Conservation (phyloP, 106 monocot species). For the Posidonia australis region DNA sequence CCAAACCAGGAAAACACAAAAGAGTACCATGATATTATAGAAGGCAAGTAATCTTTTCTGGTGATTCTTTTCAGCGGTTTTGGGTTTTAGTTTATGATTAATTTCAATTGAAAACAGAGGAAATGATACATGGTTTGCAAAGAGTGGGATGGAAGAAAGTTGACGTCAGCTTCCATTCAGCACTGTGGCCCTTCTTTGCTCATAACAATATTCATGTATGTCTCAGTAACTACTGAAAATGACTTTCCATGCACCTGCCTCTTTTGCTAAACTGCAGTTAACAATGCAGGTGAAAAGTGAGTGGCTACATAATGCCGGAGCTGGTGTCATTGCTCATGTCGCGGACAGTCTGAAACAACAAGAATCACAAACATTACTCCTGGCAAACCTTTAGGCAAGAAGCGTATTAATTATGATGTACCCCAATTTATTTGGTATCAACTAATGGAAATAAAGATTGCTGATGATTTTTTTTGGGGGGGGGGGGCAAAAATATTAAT, state of each 20-base stretch:
- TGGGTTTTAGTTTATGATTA: neutral
- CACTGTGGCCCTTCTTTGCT: slow-evolving; percentile 84
- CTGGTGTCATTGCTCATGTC: slow-evolving; percentile 80
- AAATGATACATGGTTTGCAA: slow-evolving; percentile 87
- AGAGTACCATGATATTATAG: slow-evolving; percentile 67
- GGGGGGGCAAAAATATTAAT: too few species aligned
- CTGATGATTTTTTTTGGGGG: too few species aligned
- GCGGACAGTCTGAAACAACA: slow-evolving; percentile 63
- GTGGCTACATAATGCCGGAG: slow-evolving; percentile 76
- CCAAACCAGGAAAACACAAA: slow-evolving; percentile 40
- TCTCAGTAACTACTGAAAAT: neutral
- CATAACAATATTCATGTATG: slow-evolving; percentile 95
- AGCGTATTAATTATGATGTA: too few species aligned
- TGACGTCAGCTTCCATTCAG: slow-evolving; percentile 86
- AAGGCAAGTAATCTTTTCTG: slow-evolving; percentile 35
- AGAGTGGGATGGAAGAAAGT: slow-evolving; percentile 96
- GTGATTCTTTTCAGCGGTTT: neutral
- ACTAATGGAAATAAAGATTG: too few species aligned
- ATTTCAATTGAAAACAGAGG: slow-evolving; percentile 37
- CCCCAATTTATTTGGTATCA: too few species aligned
- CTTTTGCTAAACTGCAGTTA: neutral
- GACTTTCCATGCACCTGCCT: neutral
- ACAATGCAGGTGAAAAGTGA: slow-evolving; percentile 70
- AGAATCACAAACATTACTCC: slow-evolving; percentile 27
- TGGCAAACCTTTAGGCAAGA: slow-evolving; percentile 41